Evolutionary conservation across 345 rosid genomes (phyloP), one percentile per base, ranked within the genome.

Genomic region (Salix exigua): DNA sequence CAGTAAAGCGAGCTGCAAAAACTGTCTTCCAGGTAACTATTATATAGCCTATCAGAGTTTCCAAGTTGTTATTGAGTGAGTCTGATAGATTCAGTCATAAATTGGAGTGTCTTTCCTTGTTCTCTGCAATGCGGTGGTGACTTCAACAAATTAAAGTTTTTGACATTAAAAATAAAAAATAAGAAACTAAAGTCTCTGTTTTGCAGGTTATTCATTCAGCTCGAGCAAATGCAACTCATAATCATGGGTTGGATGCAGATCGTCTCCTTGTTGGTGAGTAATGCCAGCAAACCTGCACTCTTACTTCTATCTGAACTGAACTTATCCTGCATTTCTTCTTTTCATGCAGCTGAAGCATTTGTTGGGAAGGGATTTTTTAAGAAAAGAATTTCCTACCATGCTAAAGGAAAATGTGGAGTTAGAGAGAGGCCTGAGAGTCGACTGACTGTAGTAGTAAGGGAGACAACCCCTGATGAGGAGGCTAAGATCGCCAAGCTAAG

Each of bases 121-220:
- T 51, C n/a, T 11, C 23, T 51, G 23, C 46, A 19, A 51, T 18
- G 58, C 8, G 23, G 21, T 18, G n/a, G 58, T 3, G 18, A 25
- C 26, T 6, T 68, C 10, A 13, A 19, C 11, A 62, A 28, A 46
- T 14, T 63, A 48, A 70, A 76, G 19, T 53, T 53, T 66, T 6
- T 78, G n/a, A 7, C 23, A 9, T 16, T 16, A 16, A 26, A 26
- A 26, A 62, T 62, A 62, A 62, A 62, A 4, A 21, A 55, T 14
- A 37, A 33, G 21, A 37, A 72, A 2, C n/a, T 51, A 37, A 66
- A 74, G 23, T 44, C 55, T 68, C 6, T 79, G 40, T 0, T 66
- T 28, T 75, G 73, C 78, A 93, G 97, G 97, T 96, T 83, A 87
- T 96, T 73, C 99, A 91, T 84, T 93, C 97, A 16, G 98, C 97